Evolutionary conservation across 108 stramenopile species (phyloP), one percentile per base, ranked within the genome.

Genomic region (Cyclotella atomus): DNA sequence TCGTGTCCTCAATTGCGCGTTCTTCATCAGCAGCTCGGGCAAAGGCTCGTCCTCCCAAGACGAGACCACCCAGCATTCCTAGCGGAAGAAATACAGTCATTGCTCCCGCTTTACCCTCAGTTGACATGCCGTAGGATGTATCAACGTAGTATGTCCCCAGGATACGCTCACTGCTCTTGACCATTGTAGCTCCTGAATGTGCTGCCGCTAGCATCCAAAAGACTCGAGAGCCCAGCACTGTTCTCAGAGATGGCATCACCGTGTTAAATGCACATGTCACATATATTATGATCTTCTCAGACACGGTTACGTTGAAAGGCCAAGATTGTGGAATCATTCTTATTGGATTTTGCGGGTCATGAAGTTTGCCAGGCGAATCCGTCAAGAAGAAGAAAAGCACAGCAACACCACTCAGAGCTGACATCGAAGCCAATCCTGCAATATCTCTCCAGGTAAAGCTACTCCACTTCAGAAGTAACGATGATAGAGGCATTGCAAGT

Each of bases 171-270:
- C 88, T 88, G 16, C 84, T 77, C 34, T 87, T 84, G 5, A 90
- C 88, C 81, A 89, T 86, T 12, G 83, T 77, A 2, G 86, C 87
- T 6, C 89, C 93, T 27, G 89, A 76, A 68, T 94, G 93, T 4
- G 90, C 93, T 34, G 90, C 65, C 12, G 93, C 88, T 19, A 94
- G 82, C 57, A 84, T 73, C 90, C 91, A 94, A 71, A 94, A 94
- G 28, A 88, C 85, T 1, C 86, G 83, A 54, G 85, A 90, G 33
- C 45, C 38, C 1, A 91, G 72, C 3, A 91, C 82, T 50, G 67
- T 76, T 30, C 79, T 52, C 16, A 91, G 27, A 34, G 93, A 91
- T 16, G 93, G 93, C 2, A 90, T 16, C 10, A 89, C 38, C 1
- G 74, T 81, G 34, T 33, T 35, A 21, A 65, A 36, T 25, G 62